Conservation (phyloP, 1,284 basidiomycete genomes). For the Peniophora sp. region DNA sequence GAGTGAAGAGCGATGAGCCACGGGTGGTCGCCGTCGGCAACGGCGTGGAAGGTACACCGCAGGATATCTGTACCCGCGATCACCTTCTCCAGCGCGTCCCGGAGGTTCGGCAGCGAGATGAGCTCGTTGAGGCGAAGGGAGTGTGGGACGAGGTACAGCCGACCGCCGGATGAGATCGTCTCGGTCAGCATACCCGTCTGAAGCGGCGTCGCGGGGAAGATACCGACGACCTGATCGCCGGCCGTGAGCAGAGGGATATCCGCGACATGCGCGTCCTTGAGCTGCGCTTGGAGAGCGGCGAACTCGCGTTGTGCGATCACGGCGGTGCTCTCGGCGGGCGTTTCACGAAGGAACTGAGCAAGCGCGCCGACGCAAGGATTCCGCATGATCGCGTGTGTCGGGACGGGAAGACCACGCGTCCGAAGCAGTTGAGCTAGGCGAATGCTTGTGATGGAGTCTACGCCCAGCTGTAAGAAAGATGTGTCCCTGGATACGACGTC, state of each 20-base stretch:
- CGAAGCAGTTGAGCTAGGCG: conserved; percentile 29
- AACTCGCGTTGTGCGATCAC: conserved; percentile 8
- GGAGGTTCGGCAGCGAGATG: conserved; percentile 23
- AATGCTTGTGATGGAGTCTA: conserved; percentile 42
- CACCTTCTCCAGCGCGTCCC: conserved; percentile 27
- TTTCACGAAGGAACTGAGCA: conserved; percentile 7
- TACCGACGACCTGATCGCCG: too few species aligned
- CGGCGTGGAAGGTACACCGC: conserved; percentile 41
- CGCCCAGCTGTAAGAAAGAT: conserved; percentile 37
- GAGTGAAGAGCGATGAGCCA: conserved; percentile 26
- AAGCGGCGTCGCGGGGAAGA: not conserved
- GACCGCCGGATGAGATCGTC: conserved; percentile 38
- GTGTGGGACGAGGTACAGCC: conserved; percentile 39
- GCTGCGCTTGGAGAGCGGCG: too few species aligned
- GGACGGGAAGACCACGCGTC: conserved; percentile 22
- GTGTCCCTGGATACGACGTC: too few species aligned
- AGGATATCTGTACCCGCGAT: conserved; percentile 28
- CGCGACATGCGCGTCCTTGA: too few species aligned
- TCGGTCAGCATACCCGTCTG: conserved; percentile 12
- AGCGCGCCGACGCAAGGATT: conserved; percentile 14
- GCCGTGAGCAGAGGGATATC: too few species aligned
- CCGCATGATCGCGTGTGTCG: conserved; percentile 29
- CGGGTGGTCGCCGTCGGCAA: conserved; percentile 31
- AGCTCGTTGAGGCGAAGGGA: conserved; percentile 25
- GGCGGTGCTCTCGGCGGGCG: conserved; percentile 5